phyloP scores from a whole-genome alignment of 345 rosid genomes.

The Hibiscus mutabilis region DNA sequence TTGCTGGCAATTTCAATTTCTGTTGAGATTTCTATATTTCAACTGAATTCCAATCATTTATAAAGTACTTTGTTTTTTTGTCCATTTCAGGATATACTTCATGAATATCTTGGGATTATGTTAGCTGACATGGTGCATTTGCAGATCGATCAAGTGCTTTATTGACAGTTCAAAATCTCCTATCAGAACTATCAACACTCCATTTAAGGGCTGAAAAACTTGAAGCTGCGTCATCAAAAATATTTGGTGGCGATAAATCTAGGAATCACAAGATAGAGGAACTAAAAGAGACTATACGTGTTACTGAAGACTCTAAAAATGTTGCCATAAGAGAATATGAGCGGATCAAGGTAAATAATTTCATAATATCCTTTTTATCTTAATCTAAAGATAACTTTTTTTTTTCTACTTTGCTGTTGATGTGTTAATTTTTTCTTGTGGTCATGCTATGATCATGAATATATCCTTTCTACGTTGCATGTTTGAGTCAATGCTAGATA shows the following conservation, averaged over 20 bases:
- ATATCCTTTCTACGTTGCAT: background rate
- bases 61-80: constrained; percentile 2
- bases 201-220: constrained; percentile 74
- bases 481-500: background rate
- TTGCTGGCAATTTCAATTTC: background rate
- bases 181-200: constrained; percentile 69
- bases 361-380: background rate
- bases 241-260: constrained; percentile 96
- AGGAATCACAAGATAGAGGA: constrained; percentile 85
- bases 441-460: background rate
- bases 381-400: background rate
- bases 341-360: constrained; percentile 63
- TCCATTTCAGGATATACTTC: constrained; percentile 70
- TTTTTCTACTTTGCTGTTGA: background rate
- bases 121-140: constrained; percentile 80
- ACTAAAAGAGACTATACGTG: constrained; percentile 66
- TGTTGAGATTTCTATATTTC: background rate
- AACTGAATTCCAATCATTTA: background rate
- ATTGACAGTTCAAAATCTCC: constrained; percentile 84
- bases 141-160: constrained; percentile 81
- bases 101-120: constrained; percentile 88
- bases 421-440: background rate
- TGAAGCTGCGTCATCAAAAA: constrained; percentile 88
- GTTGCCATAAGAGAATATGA: constrained; percentile 82
- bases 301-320: constrained; percentile 81